Percentiles rank a stretch among this genome's conserved stretches.
Evolutionary conservation across 805 yeast species (phyloP).

Genomic region (Starmerella roubikii): DNA sequence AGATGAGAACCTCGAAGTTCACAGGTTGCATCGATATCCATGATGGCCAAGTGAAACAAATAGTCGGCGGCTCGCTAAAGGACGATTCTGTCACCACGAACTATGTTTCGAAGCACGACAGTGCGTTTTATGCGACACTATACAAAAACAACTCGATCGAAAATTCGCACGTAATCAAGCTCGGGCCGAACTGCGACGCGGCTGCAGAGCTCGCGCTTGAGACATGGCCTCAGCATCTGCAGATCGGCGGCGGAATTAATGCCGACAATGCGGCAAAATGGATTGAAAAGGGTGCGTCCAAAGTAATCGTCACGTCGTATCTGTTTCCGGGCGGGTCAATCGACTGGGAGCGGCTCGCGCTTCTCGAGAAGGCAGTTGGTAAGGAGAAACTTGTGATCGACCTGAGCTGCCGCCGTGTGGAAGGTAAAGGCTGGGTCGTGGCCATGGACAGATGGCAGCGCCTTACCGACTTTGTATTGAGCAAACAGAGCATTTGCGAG

Average conservation of each 20-base stretch:
- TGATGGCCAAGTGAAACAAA: constrained; percentile 89
- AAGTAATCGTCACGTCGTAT: constrained; percentile 88
- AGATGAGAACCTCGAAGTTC: constrained; percentile 30
- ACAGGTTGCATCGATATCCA: constrained; percentile 95
- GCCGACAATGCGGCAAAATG: constrained; percentile 59
- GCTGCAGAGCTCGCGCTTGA: constrained; percentile 68
- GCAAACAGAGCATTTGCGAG: constrained; percentile 36
- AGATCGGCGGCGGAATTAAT: constrained; percentile 89
- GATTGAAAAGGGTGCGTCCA: constrained; percentile 68
- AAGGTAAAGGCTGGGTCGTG: constrained; percentile 59
- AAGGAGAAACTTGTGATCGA: constrained; percentile 63
- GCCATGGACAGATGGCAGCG: constrained; percentile 98
- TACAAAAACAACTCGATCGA: constrained; percentile 44
- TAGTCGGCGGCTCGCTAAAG: constrained; percentile 78
- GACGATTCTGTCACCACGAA: constrained; percentile 47
- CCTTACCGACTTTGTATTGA: constrained; percentile 51
- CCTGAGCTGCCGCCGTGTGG: constrained; percentile 60
- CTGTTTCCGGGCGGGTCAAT: constrained; percentile 56
- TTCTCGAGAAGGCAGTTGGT: constrained; percentile 46
- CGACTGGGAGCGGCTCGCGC: constrained; percentile 37
- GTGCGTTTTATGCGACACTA: constrained; percentile 60
- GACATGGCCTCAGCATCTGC: constrained; percentile 62
- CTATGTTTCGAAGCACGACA: constrained; percentile 61
- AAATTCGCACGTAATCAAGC: constrained; percentile 88
- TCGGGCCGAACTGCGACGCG: constrained; percentile 69